Percentiles rank a stretch among this genome's conserved stretches.
phyloP scores from a whole-genome alignment of 1,284 basidiomycete species.

The Ustilago shanxiensis region DNA sequence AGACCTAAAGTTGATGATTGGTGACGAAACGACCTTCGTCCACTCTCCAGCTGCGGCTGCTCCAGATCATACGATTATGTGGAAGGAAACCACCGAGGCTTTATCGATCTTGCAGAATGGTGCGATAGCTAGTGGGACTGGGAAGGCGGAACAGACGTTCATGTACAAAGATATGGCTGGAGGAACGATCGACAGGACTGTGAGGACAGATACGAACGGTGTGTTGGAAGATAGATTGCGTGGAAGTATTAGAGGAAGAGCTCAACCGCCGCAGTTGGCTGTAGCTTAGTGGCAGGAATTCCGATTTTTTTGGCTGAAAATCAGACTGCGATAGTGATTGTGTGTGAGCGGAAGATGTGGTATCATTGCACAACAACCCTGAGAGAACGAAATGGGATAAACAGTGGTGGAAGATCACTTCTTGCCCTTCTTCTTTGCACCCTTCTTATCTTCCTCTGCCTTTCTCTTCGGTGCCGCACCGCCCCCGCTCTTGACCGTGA shows the following conservation, averaged over 20 bases:
- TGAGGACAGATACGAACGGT: constrained; percentile 25
- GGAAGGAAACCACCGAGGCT: constrained; percentile 2
- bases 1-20: constrained; percentile 13
- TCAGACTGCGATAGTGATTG: neutral
- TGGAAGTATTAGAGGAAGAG: constrained; percentile 19
- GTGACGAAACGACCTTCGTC: constrained; percentile 28
- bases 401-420: constrained; percentile 23
- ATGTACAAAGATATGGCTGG: constrained; percentile 35
- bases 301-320: no score
- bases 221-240: constrained; percentile 20
- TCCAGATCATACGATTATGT: constrained; percentile 15
- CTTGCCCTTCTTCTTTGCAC: constrained; percentile 51
- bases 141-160: constrained; percentile 19
- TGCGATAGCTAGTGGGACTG: constrained; percentile 21
- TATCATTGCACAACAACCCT: constrained; percentile 25
- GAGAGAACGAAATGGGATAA: neutral
- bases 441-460: constrained; percentile 40
- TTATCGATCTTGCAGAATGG: constrained; percentile 19
- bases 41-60: constrained; percentile 14
- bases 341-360: constrained; percentile 5
- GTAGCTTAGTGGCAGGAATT: neutral
- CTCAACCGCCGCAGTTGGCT: constrained; percentile 27
- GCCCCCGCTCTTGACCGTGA: constrained; percentile 70
- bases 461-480: constrained; percentile 37
- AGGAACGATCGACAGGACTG: constrained; percentile 30